Evolutionary conservation across 192 early-diverging fungal genomes (phyloP), one percentile per base, ranked within the genome.

Genomic region (Gaertneriomyces semiglobifer): DNA sequence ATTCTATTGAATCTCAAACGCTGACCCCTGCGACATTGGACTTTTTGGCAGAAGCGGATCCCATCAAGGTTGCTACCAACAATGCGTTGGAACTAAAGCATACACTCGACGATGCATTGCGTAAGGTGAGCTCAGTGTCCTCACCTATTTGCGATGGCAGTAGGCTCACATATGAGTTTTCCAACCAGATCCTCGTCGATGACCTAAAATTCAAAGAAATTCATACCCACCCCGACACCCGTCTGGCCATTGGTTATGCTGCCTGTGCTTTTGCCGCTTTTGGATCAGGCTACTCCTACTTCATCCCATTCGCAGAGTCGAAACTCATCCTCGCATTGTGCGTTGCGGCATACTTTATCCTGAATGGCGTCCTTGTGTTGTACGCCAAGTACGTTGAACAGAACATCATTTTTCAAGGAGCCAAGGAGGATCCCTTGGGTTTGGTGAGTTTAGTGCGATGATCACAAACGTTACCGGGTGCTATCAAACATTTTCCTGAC

Each of bases 211-310:
- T 77, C 61, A 54, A 25, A 5, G 75, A 95, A 76, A 84, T 82
- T 74, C 86, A 93, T 73, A 84, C 77, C 20, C 93, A 93, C 71
- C 87, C 87, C 5, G 90, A 95, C 70, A 80, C 84, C 60, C 91
- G 91, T 69, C 86, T 95, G 4, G 58, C 89, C 10, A 77, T 95
- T 11, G 93, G 93, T 38, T 95, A 91, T 72, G 48, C 86, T 12
- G 83, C 90, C 4, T 85, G 86, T 59, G 58, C 81, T 1, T 88
- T 92, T 76, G 91, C 91, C 54, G 89, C 80, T 16, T 83, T 77
- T 57, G 88, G 57, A 12, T 63, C 79, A 5, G 53, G 48, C 5
- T 77, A 80, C 61, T 69, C 70, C 20, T 76, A 80, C 67, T 50
- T 75, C 41, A 67, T 72, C 16, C 76, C 77, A 33, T 80, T 75